These are phyloP conservation scores for Barbarea vulgaris DNA, from an alignment of 345 rosid species.

Conservation along the genomic window DNA sequence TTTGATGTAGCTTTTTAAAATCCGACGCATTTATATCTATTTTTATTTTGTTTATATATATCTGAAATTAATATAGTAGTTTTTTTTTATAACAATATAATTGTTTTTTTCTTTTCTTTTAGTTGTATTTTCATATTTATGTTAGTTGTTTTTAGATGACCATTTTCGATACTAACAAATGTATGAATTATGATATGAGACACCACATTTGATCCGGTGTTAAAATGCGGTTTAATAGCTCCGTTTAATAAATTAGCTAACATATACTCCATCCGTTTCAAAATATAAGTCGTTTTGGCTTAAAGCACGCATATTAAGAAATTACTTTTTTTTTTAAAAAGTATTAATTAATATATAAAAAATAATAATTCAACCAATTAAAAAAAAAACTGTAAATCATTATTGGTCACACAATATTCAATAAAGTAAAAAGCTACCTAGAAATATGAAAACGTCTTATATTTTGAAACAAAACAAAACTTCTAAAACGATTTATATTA, in stretches of 20 bases:
- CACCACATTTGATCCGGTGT: neutral
- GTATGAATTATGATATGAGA: neutral
- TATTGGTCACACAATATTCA: no score
- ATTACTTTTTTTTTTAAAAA: no score
- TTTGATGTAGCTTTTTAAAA: constrained; percentile 32
- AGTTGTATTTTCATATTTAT: neutral
- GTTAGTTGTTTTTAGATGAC: neutral
- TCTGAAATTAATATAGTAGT: neutral
- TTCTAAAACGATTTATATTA: no score
- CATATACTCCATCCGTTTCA: no score
- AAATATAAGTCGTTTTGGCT: no score
- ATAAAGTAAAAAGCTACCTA: no score
- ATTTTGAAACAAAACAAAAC: no score
- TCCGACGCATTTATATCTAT: neutral
- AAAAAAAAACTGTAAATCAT: no score
- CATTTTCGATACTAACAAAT: neutral
- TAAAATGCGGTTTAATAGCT: neutral
- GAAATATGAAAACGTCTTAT: no score
- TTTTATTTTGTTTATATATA: neutral
- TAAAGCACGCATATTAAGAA: no score
- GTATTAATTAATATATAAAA: no score
- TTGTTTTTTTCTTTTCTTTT: neutral
- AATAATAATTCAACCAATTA: no score
- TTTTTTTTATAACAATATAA: neutral
- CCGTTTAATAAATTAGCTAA: neutral